Evolutionary conservation across 2,329 filamentous ascomycete genomes (phyloP), one percentile per base, ranked within the genome.

Genomic region (Trichoderma guizhouense): DNA sequence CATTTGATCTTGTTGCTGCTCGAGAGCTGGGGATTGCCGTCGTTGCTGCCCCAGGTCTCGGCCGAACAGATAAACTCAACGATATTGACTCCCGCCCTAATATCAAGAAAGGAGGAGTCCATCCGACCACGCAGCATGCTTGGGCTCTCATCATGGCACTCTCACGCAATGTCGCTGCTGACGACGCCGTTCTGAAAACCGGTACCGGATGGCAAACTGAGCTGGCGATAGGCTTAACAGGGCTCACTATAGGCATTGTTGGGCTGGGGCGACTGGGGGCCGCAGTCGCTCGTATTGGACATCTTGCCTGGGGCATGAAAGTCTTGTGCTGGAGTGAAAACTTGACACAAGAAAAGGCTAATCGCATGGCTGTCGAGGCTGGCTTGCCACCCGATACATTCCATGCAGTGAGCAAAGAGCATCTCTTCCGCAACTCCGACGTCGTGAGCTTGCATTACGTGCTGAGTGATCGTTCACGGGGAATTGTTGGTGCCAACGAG

Each of bases 261-360:
- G 43, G 43, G 1, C n/a, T 51, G 5, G 43, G n/a, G n/a, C n/a
- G 43, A 51, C 43, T 51, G n/a, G 43, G 43, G 21, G 43, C 43
- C 21, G 43, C 43, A 51, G 43, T 51, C 3, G 43, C 43, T 51
- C 43, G 43, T 5, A 51, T 51, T 51, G 43, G n/a, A 21, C 43
- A 51, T 51, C 43, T 51, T 51, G 43, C 43, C 5, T 51, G 43
- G 43, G 43, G 89, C 8, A 92, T 93, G 90, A 83, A 84, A 9
- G 83, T 92, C 9, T 76, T 91, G 0, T 87, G 86, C 43, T 93
- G 91, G 91, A 91, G 89, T 75, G 81, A 84, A 43, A 91, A 87
- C 74, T 77, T 92, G 71, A 90, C 88, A 30, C 89, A 92, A 77
- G 85, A 87, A 72, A 87, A 84, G 72, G 90, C 90, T 1, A 89